Percentiles rank a stretch among this genome's conserved stretches.
phyloP scores from a whole-genome alignment of 306 rosid species.

The Cucumis melo region DNA sequence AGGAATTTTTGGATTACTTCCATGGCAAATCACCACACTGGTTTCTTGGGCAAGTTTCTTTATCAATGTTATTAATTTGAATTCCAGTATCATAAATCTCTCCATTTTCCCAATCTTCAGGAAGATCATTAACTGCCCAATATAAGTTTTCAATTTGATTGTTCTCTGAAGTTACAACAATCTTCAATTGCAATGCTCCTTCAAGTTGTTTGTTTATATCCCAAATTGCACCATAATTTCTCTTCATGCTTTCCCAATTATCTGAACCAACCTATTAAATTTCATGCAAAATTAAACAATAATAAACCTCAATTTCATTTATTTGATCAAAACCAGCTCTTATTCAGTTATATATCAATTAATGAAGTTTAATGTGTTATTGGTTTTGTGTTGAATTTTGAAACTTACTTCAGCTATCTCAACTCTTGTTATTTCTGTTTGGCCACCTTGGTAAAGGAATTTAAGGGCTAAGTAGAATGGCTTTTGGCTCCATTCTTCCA shows the following conservation, averaged over 20 bases:
- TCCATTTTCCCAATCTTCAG: constrained; percentile 55
- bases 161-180: constrained; percentile 47
- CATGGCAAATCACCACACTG: not conserved
- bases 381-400: not conserved
- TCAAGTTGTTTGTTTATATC: constrained; percentile 50
- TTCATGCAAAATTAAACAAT: not conserved
- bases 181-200: constrained; percentile 55
- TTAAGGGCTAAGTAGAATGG: constrained; percentile 48
- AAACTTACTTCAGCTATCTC: constrained; percentile 66
- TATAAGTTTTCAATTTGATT: constrained; percentile 42
- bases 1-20: not conserved
- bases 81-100: constrained; percentile 41
- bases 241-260: constrained; percentile 44
- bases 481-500: constrained; percentile 78
- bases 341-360: too few relatives aligned
- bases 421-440: constrained; percentile 62
- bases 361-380: too few relatives aligned
- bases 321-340: not conserved
- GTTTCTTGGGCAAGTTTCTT: constrained; percentile 32
- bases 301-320: not conserved
- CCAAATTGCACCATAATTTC: constrained; percentile 74
- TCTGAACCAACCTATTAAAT: constrained; percentile 50
- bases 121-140: constrained; percentile 60
- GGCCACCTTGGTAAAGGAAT: constrained; percentile 81
- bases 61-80: constrained; percentile 53